Evolutionary conservation across 202 grass and related monocot species (phyloP), one percentile per base, ranked within the genome.

Genomic region (Zoysia matrella): DNA sequence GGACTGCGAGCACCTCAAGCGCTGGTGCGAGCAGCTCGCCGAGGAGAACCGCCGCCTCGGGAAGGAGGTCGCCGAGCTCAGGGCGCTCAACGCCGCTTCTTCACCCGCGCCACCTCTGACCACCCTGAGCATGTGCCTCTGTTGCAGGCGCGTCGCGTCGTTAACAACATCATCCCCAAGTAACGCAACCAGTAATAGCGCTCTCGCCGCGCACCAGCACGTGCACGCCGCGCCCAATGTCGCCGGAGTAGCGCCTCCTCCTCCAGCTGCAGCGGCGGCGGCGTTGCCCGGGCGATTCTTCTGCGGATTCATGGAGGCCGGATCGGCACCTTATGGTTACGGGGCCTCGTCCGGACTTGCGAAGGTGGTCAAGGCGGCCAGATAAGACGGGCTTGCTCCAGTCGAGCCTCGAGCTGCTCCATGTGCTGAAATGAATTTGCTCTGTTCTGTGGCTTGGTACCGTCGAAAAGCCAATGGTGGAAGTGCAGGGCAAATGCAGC

Each of bases 1-100:
- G 30, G 93, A 97, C 73, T 93, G 84, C 81, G 86, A 93, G 84
- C 80, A 93, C 78, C 84, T 97, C 43, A 91, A 93, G 74, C 91
- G 91, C 9, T 93, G 90, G 66, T 97, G 90, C 74, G 86, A 93
- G 78, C 87, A 85, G 86, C 82, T 97, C 53, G 87, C 74, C 61
- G 83, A 91, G 11, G 88, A 97, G 73, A 97, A 97, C 82, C 88
- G 81, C 16, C 80, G 84, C 15, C 88, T 97, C 54, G 83, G 86
- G 30, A 93, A 79, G 75, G 90, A 97, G 74, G 69, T 93, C 7
- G 80, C 80, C 9, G 88, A 97, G 71, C 86, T 93, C 66, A 76
- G 88, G 74, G 87, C 79, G 60, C 81, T 89, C 69, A 84, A 86
- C 13, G 78, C 78, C 45, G 74, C 7, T 43, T 55, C 82, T 44